Conservation (phyloP, 129 eudicot genomes). For the Saposhnikovia divaricata region DNA sequence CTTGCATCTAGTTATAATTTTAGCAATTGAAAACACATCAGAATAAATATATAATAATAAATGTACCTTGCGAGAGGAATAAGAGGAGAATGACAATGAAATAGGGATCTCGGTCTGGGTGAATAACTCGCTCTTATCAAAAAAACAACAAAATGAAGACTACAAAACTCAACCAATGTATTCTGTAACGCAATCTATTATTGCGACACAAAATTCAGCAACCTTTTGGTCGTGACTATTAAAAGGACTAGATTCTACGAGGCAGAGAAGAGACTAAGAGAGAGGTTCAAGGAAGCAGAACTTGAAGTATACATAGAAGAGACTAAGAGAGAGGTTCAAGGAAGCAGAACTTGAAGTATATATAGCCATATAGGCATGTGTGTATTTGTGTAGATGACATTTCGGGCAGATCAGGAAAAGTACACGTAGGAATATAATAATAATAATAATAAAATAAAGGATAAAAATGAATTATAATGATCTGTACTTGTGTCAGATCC, state of each 20-base stretch:
- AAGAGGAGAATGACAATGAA: not conserved
- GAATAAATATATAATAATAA: not conserved
- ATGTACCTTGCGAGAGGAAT: not conserved
- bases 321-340: not conserved
- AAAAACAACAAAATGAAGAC: not conserved
- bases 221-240: not conserved
- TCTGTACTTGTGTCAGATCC: conserved; percentile 1
- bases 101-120: not conserved
- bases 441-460: too few relatives aligned
- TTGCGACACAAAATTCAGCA: not conserved
- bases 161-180: not conserved
- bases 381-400: not conserved
- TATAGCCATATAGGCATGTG: not conserved
- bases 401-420: not conserved
- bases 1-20: not conserved
- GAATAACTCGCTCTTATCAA: not conserved
- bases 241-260: not conserved
- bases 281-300: not conserved
- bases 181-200: not conserved
- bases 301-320: not conserved
- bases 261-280: not conserved
- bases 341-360: not conserved
- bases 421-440: not conserved
- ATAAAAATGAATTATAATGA: conserved; percentile 2
- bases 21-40: not conserved